Conservation (phyloP, 345 rosid species). For the Arabidopsis thaliana region TAIR10.1 NC_003076.8:17177001-17177500, state of each 20-base stretch:
- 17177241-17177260: slow-evolving; percentile 51
- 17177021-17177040: slow-evolving; percentile 72
- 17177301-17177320: slow-evolving; percentile 58
- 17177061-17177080: slow-evolving; percentile 71
- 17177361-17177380: slow-evolving; percentile 66
- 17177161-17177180: slow-evolving; percentile 57
- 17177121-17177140: slow-evolving; percentile 16
- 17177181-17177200: slow-evolving; percentile 61
- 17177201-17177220: slow-evolving; percentile 55
- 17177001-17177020: slow-evolving; percentile 63
- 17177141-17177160: slow-evolving; percentile 46
- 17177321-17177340: slow-evolving; percentile 53
- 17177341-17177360: slow-evolving; percentile 73
- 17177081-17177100: slow-evolving; percentile 71
- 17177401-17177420: slow-evolving; percentile 48
- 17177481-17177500: slow-evolving; percentile 74
- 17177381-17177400: slow-evolving; percentile 60
- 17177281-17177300: slow-evolving; percentile 62
- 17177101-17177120: slow-evolving; percentile 67
- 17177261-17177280: slow-evolving; percentile 64
- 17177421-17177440: slow-evolving; percentile 62
- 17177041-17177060: slow-evolving; percentile 65
- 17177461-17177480: slow-evolving; percentile 53
- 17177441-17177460: slow-evolving; percentile 56
- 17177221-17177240: slow-evolving; percentile 55